Percentiles rank a stretch among this genome's conserved stretches.
Conservation (phyloP, 805 yeast species). For the Candida montana region DNA sequence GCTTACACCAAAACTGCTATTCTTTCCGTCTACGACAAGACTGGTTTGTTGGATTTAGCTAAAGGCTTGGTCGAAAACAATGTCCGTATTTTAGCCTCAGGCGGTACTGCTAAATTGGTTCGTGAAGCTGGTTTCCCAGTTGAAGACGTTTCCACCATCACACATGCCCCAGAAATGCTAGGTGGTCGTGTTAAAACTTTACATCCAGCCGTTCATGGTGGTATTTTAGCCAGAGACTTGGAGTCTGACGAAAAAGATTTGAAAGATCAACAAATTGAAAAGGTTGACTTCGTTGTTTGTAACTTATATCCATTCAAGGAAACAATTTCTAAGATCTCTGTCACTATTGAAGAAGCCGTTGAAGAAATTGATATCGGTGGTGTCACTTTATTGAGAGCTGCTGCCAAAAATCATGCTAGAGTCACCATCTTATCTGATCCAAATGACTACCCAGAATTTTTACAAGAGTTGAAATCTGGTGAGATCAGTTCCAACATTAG, state of each 20-base stretch:
- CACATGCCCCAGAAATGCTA: conserved; percentile 98
- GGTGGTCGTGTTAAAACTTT: conserved; percentile 98
- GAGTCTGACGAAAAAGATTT: conserved; percentile 89
- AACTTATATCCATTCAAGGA: conserved; percentile 98
- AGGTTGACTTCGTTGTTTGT: conserved; percentile 96
- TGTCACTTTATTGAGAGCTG: conserved; percentile 94
- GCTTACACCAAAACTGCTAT: conserved; percentile 77
- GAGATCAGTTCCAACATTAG: conserved; percentile 68
- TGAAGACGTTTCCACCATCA: conserved; percentile 89
- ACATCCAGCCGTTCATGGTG: conserved; percentile 99
- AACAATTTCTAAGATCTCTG: conserved; percentile 92
- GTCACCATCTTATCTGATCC: conserved; percentile 96
- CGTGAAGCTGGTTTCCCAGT: conserved; percentile 98
- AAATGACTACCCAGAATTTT: conserved; percentile 79
- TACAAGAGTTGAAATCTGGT: conserved; percentile 68
- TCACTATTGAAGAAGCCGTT: conserved; percentile 94
- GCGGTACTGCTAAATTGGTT: conserved; percentile 92
- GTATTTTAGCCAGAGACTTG: conserved; percentile 90
- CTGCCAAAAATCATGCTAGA: conserved; percentile 96
- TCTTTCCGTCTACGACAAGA: conserved; percentile 94
- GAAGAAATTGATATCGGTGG: conserved; percentile 99
- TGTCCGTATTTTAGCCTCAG: conserved; percentile 91
- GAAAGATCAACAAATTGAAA: conserved; percentile 83
- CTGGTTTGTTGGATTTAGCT: conserved; percentile 92
- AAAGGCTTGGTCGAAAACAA: conserved; percentile 87